These are phyloP conservation scores for Aspergillus awamori DNA, from an alignment of 2,329 filamentous ascomycete genomes.

Conservation along the genomic window DNA sequence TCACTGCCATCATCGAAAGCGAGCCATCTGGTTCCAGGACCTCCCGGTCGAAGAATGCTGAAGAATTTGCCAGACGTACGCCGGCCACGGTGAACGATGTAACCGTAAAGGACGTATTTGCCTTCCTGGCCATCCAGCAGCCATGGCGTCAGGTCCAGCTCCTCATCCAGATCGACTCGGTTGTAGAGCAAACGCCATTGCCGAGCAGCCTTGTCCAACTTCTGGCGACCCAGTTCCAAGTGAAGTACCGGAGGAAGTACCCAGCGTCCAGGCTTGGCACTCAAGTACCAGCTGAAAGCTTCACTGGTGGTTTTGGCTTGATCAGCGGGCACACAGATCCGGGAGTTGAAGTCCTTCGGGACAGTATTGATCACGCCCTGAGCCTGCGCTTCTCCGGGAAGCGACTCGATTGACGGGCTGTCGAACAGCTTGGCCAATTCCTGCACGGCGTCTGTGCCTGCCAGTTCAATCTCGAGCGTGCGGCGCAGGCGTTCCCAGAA, in stretches of 20 bases:
- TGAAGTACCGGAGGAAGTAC: conserved; percentile 54
- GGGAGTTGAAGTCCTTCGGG: conserved; percentile 42
- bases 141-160: conserved; percentile 49
- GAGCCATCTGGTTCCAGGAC: conserved; percentile 61
- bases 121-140: conserved; percentile 39
- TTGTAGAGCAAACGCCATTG: conserved; percentile 62
- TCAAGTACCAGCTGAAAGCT: conserved; percentile 38
- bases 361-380: conserved; percentile 37
- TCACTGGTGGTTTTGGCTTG: conserved; percentile 41
- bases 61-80: conserved; percentile 63
- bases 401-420: conserved; percentile 29
- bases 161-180: conserved; percentile 59
- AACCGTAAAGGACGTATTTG: conserved; percentile 61
- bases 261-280: conserved; percentile 42
- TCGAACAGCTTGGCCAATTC: conserved; percentile 54
- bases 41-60: conserved; percentile 61
- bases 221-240: conserved; percentile 61
- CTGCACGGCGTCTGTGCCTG: conserved; percentile 45
- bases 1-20: conserved; percentile 60
- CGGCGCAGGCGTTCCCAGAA: conserved; percentile 58
- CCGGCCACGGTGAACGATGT: conserved; percentile 62
- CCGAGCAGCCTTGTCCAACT: conserved; percentile 56
- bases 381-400: conserved; percentile 22
- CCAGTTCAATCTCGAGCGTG: conserved; percentile 56
- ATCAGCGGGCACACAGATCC: conserved; percentile 43